Base-by-base conservation (phyloP, 805 yeast species). In the Barnettozyma pratensis region DNA sequence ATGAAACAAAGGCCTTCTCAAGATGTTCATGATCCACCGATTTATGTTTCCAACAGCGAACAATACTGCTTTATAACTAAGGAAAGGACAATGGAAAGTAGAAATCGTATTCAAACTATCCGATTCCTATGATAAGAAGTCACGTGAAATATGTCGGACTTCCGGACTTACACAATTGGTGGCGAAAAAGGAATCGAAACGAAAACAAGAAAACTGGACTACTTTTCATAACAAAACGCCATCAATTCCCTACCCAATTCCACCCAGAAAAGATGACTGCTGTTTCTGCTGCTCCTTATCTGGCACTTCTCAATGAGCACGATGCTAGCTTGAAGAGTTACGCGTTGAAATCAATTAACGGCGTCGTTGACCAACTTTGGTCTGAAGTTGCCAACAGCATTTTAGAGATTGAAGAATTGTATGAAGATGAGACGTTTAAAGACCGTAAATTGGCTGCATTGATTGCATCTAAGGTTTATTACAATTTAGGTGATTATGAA, bases 311-410 rank as follows among this genome's bases (percentile, higher is more conserved):
- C 63, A 81, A 81, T 53, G 99, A 94, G 70, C 75, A 81, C 7
- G 97, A 94, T 65, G 70, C 77, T 44, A 68, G 76, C 45, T 79
- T 94, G 56, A 91, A 89, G 66, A 74, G 84, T 35, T 87, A 88
- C 64, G 99, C 98, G 19, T 76, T 94, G 62, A 73, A 83, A 48
- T 83, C 96, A 19, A 79, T 94, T 56, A 87, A 90, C 64, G 77
- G 72, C 29, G 78, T 86, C 44, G 97, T 89, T 45, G 96, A 90
- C 70, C 91, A 88, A 67, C 76, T 89, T 50, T 94, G 99, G 99
- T 89, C 99, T 3, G 98, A 94, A 72, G 87, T 94, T 49, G 96
- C 99, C 49, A 94, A 94, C 69, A 83, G 79, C 61, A 80, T 94
- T 52, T 74, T 87, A 30, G 90, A 87, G 47, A 86, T 94, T 60